These are phyloP conservation scores for Bruguiera gymnorhiza DNA, from an alignment of 345 rosid species.

Conservation along the genomic window DNA sequence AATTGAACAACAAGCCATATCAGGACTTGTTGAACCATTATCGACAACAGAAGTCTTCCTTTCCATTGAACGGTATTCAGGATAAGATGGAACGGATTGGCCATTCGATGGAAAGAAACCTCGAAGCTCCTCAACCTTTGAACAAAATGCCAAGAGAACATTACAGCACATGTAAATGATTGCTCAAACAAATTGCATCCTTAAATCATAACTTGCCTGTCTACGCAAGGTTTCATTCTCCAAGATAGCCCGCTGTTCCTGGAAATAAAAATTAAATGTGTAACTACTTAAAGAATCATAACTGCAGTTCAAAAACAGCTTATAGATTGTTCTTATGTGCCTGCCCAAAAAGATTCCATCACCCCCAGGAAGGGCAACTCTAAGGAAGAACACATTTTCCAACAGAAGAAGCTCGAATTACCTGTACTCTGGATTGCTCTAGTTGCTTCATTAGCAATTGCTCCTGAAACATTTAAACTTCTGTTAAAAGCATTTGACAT, in stretches of 20 bases:
- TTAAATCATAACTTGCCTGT: conserved; percentile 49
- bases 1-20: conserved; percentile 30
- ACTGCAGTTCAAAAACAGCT: not conserved
- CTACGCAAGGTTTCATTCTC: conserved; percentile 88
- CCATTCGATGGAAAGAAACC: conserved; percentile 55
- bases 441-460: conserved; percentile 62
- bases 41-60: conserved; percentile 38
- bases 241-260: conserved; percentile 76
- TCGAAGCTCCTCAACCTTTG: conserved; percentile 75
- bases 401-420: conserved; percentile 14
- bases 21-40: conserved; percentile 37
- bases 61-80: conserved; percentile 53
- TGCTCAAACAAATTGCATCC: not conserved
- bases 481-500: not conserved
- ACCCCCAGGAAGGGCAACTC: not conserved
- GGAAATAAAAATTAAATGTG: conserved; percentile 17
- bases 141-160: not conserved
- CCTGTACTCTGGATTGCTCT: conserved; percentile 78
- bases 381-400: not conserved
- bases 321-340: not conserved
- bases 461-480: conserved; percentile 53
- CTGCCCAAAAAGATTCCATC: not conserved
- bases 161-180: not conserved
- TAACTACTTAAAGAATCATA: not conserved
- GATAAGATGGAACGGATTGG: conserved; percentile 40